A percentile compares a stretch with the other conserved stretches of the same genome.
Evolutionary conservation across 805 yeast genomes (phyloP).

Genomic region (Candida qinlingensis): DNA sequence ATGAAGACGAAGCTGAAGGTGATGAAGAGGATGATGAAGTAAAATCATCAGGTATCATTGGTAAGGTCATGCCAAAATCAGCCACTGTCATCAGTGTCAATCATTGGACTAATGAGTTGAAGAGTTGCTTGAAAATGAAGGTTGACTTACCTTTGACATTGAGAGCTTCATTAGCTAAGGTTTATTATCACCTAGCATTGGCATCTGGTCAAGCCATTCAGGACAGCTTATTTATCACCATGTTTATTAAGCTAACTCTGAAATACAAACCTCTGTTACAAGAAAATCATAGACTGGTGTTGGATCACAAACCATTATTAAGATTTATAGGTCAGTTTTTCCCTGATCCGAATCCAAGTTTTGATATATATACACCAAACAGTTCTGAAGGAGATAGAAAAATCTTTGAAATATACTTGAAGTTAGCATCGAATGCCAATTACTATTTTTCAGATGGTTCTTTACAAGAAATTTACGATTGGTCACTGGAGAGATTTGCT

Average conservation of each 20-base stretch:
- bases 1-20: constrained; percentile 37
- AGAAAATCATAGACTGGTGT: constrained; percentile 23
- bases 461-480: constrained; percentile 45
- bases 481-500: constrained; percentile 46
- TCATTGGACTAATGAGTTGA: constrained; percentile 84
- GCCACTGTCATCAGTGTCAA: constrained; percentile 71
- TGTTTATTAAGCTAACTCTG: constrained; percentile 52
- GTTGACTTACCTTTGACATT: constrained; percentile 68
- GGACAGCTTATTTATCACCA: constrained; percentile 52
- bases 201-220: constrained; percentile 67
- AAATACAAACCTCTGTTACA: constrained; percentile 27
- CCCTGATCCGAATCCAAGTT: constrained; percentile 44
- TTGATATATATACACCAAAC: constrained; percentile 32
- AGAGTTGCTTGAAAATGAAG: constrained; percentile 72
- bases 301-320: constrained; percentile 33
- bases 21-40: constrained; percentile 33
- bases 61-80: constrained; percentile 57
- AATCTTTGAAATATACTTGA: constrained; percentile 42
- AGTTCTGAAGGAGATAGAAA: constrained; percentile 36
- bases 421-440: constrained; percentile 49
- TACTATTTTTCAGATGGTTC: constrained; percentile 45
- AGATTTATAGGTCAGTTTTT: constrained; percentile 30
- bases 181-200: constrained; percentile 66
- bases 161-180: constrained; percentile 56
- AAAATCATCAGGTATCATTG: constrained; percentile 40